Conservation (phyloP, 2,329 filamentous ascomycete species). For the Cadophora sp. region DNA sequence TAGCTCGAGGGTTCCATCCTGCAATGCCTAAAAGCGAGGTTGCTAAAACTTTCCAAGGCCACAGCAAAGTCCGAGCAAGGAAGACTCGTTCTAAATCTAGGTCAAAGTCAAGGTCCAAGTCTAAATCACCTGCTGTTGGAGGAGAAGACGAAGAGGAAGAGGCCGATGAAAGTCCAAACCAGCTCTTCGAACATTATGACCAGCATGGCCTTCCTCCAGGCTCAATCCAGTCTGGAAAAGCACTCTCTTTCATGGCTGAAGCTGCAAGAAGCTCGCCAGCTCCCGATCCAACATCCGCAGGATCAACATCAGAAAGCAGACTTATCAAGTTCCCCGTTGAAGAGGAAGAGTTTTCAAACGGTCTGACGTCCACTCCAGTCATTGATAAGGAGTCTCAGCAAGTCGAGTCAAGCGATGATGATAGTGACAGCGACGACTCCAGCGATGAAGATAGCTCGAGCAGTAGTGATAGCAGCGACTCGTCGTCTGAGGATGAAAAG, state of each 20-base stretch:
- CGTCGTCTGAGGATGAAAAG: conserved; percentile 36
- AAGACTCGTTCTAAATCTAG: conserved; percentile 28
- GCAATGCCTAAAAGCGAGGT: conserved; percentile 37
- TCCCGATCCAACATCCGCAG: conserved; percentile 17
- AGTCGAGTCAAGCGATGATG: conserved; percentile 32
- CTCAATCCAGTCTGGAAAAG: conserved; percentile 43
- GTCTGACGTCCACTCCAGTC: conserved; percentile 38
- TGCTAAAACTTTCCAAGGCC: conserved; percentile 31
- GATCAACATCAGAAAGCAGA: conserved; percentile 34
- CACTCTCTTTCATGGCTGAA: conserved; percentile 41
- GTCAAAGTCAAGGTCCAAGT: conserved; percentile 24
- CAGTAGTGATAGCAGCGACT: conserved; percentile 32
- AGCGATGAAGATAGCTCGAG: conserved; percentile 16
- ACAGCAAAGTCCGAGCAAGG: conserved; percentile 9
- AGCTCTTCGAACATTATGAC: conserved; percentile 43
- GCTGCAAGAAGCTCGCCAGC: conserved; percentile 32
- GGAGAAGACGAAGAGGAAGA: conserved; percentile 19
- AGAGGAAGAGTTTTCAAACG: conserved; percentile 28
- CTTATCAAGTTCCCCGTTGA: conserved; percentile 36
- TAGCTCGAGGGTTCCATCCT: conserved; percentile 41
- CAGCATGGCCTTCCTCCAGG: conserved; percentile 44
- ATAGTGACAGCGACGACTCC: conserved; percentile 25
- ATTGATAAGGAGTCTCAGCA: conserved; percentile 42
- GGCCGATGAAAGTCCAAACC: conserved; percentile 39
- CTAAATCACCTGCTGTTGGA: conserved; percentile 25